These are phyloP conservation scores for Ramaria rubella DNA, from an alignment of 768 basidiomycete species.

Conservation along the genomic window DNA sequence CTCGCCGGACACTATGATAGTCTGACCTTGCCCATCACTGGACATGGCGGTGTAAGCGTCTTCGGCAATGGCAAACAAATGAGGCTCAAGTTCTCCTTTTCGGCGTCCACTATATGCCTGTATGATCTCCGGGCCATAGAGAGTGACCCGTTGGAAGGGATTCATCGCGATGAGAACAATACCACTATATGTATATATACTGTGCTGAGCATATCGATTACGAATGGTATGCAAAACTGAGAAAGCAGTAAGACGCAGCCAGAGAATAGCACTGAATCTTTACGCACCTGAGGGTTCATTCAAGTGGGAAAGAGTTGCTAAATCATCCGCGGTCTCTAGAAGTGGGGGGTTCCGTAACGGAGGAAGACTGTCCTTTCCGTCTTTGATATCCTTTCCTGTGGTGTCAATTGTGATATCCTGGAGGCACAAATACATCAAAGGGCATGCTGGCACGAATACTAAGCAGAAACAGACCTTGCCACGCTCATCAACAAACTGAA, in stretches of 20 bases:
- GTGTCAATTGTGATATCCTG: constrained; percentile 80
- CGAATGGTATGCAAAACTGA: constrained; percentile 93
- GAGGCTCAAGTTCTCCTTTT: constrained; percentile 94
- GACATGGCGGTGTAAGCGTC: constrained; percentile 98
- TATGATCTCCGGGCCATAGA: constrained; percentile 95
- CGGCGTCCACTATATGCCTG: constrained; percentile 91
- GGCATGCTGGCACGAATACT: constrained; percentile 4
- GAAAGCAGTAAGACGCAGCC: background rate
- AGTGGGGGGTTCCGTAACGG: constrained; percentile 95
- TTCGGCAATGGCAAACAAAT: constrained; percentile 97
- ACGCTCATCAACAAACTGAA: constrained; percentile 84
- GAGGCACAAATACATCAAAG: background rate
- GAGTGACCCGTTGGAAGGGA: constrained; percentile 94
- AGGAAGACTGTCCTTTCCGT: constrained; percentile 74
- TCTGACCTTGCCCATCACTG: constrained; percentile 89
- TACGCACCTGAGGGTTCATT: constrained; percentile 91
- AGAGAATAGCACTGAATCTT: background rate
- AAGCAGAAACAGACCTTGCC: constrained; percentile 59
- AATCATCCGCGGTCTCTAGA: constrained; percentile 94
- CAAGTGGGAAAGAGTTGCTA: constrained; percentile 94
- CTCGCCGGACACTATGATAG: constrained; percentile 98
- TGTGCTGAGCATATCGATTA: constrained; percentile 93
- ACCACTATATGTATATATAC: constrained; percentile 98
- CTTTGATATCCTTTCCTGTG: constrained; percentile 71
- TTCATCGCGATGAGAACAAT: constrained; percentile 99